A percentile compares a stretch with the other conserved stretches of the same genome.
Evolutionary conservation across 2,329 filamentous ascomycete genomes (phyloP).

Genomic region (Epichloe gansuensis): DNA sequence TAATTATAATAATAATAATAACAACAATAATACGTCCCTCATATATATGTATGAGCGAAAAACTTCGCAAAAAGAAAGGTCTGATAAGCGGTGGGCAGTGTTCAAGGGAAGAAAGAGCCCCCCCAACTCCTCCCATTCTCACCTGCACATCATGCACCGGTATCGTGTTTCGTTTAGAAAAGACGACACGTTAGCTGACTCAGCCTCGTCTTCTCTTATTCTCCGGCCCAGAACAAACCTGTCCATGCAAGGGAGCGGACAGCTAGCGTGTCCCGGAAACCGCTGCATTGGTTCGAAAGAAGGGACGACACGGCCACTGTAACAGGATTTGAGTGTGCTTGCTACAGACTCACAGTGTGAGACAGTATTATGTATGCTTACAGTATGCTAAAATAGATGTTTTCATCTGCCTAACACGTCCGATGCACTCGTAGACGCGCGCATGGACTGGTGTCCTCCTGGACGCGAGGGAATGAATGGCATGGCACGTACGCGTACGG

Average conservation of each 20-base stretch:
- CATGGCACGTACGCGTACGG: too few species aligned
- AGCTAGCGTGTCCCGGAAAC: not conserved
- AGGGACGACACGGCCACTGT: not conserved
- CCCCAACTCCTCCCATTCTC: not conserved
- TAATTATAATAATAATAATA: too few species aligned
- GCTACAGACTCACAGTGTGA: too few species aligned
- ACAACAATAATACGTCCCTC: too few species aligned
- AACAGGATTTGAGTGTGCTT: not conserved
- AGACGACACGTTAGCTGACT: not conserved
- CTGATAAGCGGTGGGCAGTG: not conserved
- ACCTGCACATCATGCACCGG: not conserved
- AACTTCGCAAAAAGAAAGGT: not conserved
- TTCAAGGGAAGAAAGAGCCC: not conserved
- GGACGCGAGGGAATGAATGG: not conserved
- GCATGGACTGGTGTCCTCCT: not conserved
- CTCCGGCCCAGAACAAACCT: not conserved
- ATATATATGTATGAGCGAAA: not conserved
- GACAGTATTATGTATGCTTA: too few species aligned
- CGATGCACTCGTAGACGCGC: too few species aligned
- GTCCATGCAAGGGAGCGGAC: not conserved
- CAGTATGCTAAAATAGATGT: too few species aligned
- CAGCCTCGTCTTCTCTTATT: not conserved
- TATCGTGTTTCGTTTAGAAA: not conserved
- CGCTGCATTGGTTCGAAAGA: not conserved
- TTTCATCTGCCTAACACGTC: not conserved